These are phyloP conservation scores for Juglanconis oblonga DNA, from an alignment of 2,329 filamentous ascomycete genomes.

Conservation along the genomic window DNA sequence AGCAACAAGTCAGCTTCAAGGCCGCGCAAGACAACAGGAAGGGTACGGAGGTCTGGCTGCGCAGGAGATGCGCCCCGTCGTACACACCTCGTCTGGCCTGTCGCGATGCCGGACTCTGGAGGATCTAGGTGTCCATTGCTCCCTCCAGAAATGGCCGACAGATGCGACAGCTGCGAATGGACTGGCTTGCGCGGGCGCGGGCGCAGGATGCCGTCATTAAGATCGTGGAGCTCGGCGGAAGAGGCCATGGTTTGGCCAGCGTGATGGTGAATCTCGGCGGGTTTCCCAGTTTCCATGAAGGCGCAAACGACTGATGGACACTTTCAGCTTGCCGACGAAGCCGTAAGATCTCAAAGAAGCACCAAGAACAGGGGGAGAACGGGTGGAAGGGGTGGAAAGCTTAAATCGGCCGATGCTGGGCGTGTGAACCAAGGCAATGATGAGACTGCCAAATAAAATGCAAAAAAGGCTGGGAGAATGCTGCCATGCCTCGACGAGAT, in stretches of 20 bases:
- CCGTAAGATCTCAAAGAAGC: background rate
- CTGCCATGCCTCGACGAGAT: background rate
- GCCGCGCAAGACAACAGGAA: background rate
- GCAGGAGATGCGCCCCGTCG: too few species aligned
- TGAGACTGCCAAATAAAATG: background rate
- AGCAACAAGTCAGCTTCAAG: slow-evolving; percentile 12
- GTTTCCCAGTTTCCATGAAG: background rate
- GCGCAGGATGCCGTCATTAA: slow-evolving; percentile 41
- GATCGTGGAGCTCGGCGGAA: slow-evolving; percentile 27
- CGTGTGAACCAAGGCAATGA: background rate
- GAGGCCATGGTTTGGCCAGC: slow-evolving; percentile 24
- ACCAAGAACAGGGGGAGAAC: background rate
- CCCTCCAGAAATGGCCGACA: slow-evolving; percentile 35
- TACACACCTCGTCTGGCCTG: slow-evolving; percentile 44
- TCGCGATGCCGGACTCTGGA: slow-evolving; percentile 33
- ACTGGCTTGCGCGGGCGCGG: slow-evolving; percentile 49
- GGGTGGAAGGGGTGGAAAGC: background rate
- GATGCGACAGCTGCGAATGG: slow-evolving; percentile 44
- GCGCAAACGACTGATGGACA: background rate
- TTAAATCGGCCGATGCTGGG: background rate
- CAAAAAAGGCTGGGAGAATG: background rate
- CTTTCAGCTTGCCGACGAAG: background rate
- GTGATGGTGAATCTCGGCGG: background rate
- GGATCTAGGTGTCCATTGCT: slow-evolving; percentile 34
- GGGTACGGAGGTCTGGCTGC: background rate